Conservation (phyloP, 2,329 filamentous ascomycete species). For the Colletotrichum sublineola region DNA sequence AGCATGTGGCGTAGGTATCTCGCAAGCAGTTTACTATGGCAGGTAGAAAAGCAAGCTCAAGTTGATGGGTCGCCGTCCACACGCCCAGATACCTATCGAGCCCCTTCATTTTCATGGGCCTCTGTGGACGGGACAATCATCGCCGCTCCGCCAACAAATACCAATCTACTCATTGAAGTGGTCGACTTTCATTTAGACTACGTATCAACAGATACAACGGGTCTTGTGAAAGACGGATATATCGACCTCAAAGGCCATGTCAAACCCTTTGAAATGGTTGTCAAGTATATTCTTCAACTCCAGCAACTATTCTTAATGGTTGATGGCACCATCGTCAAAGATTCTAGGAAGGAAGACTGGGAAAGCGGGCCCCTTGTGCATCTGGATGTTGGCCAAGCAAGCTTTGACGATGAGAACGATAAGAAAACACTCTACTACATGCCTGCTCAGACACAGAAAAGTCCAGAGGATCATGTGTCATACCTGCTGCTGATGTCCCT, state of each 20-base stretch:
- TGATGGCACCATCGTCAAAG: not conserved
- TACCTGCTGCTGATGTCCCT: not conserved
- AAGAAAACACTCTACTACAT: not conserved
- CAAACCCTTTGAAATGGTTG: constrained; percentile 3
- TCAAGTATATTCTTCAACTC: not conserved
- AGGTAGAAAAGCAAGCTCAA: not conserved
- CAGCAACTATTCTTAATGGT: constrained; percentile 9
- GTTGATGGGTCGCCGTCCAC: constrained; percentile 15
- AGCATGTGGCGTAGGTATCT: constrained; percentile 16
- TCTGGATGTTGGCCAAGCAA: constrained; percentile 1
- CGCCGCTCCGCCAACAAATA: fast-evolving
- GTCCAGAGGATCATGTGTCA: not conserved
- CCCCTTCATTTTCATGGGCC: constrained; percentile 20
- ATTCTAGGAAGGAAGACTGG: not conserved
- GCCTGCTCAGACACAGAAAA: not conserved
- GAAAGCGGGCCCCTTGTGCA: not conserved
- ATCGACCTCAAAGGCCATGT: not conserved
- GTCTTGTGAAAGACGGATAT: constrained; percentile 14
- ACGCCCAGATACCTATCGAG: not conserved
- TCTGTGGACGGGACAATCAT: not conserved
- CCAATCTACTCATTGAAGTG: constrained; percentile 9
- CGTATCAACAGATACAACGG: not conserved
- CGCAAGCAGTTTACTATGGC: constrained; percentile 8
- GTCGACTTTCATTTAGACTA: not conserved
- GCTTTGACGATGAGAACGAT: constrained; percentile 8